These are phyloP conservation scores for Bryoglossum gracile DNA, from an alignment of 495 filamentous ascomycete species.

Conservation along the genomic window DNA sequence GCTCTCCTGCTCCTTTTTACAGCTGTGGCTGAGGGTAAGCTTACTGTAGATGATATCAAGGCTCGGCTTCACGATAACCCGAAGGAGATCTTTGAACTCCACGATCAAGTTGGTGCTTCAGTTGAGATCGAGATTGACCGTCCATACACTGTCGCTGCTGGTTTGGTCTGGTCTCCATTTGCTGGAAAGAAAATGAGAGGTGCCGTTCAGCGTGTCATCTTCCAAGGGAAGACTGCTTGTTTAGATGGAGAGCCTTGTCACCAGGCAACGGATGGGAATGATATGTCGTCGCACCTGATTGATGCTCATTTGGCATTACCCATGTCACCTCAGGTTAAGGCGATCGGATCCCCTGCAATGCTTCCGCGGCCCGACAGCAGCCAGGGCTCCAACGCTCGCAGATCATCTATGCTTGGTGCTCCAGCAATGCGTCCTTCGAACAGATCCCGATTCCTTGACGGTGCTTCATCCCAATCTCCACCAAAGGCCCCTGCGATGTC, in stretches of 20 bases:
- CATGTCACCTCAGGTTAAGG: constrained; percentile 47
- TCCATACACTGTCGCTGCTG: constrained; percentile 49
- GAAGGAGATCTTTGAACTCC: constrained; percentile 79
- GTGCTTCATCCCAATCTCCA: constrained; percentile 13
- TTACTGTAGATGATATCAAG: constrained; percentile 69
- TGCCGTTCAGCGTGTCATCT: constrained; percentile 69
- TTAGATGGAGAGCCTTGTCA: constrained; percentile 60
- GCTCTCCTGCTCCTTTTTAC: constrained; percentile 71
- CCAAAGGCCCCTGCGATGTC: constrained; percentile 20
- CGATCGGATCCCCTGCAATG: constrained; percentile 32
- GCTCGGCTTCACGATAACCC: constrained; percentile 71
- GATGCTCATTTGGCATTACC: constrained; percentile 45
- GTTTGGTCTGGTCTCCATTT: constrained; percentile 65
- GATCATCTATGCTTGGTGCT: constrained; percentile 20
- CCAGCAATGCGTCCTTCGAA: constrained; percentile 24
- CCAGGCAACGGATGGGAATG: constrained; percentile 53
- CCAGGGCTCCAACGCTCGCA: constrained; percentile 11
- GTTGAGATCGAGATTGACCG: constrained; percentile 71
- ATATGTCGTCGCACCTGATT: constrained; percentile 68
- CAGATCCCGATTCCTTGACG: constrained; percentile 23
- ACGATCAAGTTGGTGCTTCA: constrained; percentile 68
- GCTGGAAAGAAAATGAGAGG: constrained; percentile 63
- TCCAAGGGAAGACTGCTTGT: constrained; percentile 68
- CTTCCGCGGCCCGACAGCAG: constrained; percentile 28
- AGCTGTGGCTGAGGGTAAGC: constrained; percentile 65